These are phyloP conservation scores for Diutina pseudorugosa DNA, from an alignment of 1,139 yeast species.

Conservation along the genomic window DNA sequence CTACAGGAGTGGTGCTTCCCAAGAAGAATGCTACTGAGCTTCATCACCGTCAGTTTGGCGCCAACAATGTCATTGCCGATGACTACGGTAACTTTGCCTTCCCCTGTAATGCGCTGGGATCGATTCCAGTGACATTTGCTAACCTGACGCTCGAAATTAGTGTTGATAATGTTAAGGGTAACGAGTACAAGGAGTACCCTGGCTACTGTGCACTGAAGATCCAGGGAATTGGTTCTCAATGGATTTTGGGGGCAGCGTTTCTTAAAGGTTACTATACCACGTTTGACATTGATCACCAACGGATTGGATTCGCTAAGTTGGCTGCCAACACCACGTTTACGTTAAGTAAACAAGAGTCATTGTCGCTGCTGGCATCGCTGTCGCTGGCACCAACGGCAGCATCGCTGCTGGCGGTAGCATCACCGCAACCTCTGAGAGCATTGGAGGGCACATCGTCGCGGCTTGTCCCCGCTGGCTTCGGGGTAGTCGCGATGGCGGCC, in stretches of 20 bases:
- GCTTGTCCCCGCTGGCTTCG: constrained; percentile 1
- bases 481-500: neutral
- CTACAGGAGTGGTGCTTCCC: constrained; percentile 49
- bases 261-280: constrained; percentile 45
- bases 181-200: constrained; percentile 22
- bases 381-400: neutral
- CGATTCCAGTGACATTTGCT: constrained; percentile 27
- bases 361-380: neutral
- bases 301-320: constrained; percentile 32
- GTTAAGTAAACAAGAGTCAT: neutral
- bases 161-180: constrained; percentile 36
- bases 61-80: constrained; percentile 39
- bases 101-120: constrained; percentile 35
- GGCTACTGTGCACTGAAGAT: constrained; percentile 58
- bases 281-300: constrained; percentile 38
- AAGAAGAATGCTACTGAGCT: constrained; percentile 40
- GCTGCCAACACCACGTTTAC: constrained; percentile 2
- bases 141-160: constrained; percentile 33
- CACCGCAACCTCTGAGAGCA: neutral
- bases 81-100: constrained; percentile 43
- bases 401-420: neutral
- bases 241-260: constrained; percentile 54
- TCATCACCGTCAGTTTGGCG: constrained; percentile 33
- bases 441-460: neutral
- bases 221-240: constrained; percentile 33